Base-by-base conservation (phyloP, 1,284 basidiomycete genomes). In the Ceratobasidium sp. region DNA sequence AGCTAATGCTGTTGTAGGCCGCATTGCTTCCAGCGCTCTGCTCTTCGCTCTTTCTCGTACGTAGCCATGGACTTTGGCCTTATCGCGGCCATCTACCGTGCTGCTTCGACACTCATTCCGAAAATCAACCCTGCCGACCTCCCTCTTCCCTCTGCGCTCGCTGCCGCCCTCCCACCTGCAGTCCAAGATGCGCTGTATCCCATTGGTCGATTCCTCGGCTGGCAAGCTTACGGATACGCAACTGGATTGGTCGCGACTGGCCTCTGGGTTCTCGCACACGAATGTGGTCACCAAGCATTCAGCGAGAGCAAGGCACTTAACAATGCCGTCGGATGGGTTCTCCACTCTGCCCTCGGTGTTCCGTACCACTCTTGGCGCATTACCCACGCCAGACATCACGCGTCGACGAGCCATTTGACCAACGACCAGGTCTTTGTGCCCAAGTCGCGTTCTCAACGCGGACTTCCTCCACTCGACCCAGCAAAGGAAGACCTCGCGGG, bases 301-400 rank as follows among this genome's bases (percentile, higher is more conserved):
- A 97, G 94, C n/a, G 89, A 95, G 73, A 96, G 91, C 73, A 99
- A 98, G 83, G 79, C 83, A 32, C 84, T 98, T 80, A 99, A 99
- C 84, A 95, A 98, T 84, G 79, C 87, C 38, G 93, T 96, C 73
- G 96, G 96, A 34, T 98, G 94, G 92, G 78, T 98, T 71, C 84
- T 98, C 42, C 97, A 99, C 80, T 97, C 95, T 49, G 87, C 86
- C 69, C 87, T 99, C 57, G 90, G 97, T 65, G 96, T 99, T 15
- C 96, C 97, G 10, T 99, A 96, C 82, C 96, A 99, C 79, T 94
- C 94, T 25, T 99, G 97, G 97, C 87, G 95, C 73, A 96, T 99
- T 78, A 93, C 91, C 3, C 96, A 99, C 79, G 94, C 88, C 40
- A 95, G 95, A 79, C 96, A 99, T 80, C 96, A 99, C 80, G 97